phyloP scores from a whole-genome alignment of 106 monocot genomes.

The Acorus gramineus region DNA sequence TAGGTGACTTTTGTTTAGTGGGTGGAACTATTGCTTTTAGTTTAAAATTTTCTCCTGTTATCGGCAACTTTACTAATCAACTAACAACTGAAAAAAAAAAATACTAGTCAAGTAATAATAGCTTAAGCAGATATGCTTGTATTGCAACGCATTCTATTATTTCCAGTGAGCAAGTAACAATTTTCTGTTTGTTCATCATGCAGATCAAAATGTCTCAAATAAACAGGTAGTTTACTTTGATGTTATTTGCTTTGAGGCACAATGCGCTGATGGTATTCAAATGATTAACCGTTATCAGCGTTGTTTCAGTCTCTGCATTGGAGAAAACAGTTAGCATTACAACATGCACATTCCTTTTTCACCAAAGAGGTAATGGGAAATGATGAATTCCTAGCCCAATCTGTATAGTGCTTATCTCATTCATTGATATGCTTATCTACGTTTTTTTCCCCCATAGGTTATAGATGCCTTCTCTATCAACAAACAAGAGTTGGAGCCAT shows the following conservation, averaged over 20 bases:
- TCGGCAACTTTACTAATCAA: no score
- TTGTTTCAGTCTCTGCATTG: constrained; percentile 37
- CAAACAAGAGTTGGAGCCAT: neutral
- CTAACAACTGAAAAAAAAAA: neutral
- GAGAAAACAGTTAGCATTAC: constrained; percentile 55
- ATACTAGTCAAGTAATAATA: no score
- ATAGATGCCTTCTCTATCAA: neutral
- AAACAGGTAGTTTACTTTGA: constrained; percentile 24
- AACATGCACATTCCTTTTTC: constrained; percentile 49
- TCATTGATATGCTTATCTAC: neutral
- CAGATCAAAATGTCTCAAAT: constrained; percentile 36
- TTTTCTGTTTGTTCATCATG: constrained; percentile 1
- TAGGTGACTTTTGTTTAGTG: no score
- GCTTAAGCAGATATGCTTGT: neutral
- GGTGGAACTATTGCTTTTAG: no score
- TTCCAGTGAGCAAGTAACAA: neutral
- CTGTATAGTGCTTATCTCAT: neutral
- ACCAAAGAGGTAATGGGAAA: constrained; percentile 61
- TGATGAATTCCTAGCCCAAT: neutral
- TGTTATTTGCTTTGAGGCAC: neutral
- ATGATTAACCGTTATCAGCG: neutral
- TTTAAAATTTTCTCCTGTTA: no score
- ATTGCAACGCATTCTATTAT: neutral
- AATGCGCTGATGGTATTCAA: neutral
- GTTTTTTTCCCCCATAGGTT: neutral